Evolutionary conservation across 768 basidiomycete species (phyloP).

Genomic region (Lyophyllum shimeji): DNA sequence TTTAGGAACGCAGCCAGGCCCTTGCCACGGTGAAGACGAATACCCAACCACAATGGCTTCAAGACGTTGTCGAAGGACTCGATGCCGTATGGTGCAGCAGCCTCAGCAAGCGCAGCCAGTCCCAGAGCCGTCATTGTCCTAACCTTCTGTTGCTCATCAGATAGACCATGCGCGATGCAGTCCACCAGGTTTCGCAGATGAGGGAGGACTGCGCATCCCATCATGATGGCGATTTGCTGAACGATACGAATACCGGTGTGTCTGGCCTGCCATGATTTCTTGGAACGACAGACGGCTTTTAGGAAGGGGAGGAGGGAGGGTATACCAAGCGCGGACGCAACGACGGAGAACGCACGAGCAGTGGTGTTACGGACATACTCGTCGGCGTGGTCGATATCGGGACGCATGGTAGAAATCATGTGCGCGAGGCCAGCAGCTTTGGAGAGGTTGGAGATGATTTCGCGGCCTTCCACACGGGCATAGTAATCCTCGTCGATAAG

Average conservation of each 20-base stretch:
- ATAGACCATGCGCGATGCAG: conserved; percentile 89
- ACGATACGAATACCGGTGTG: conserved; percentile 99
- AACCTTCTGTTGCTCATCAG: conserved; percentile 96
- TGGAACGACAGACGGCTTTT: conserved; percentile 96
- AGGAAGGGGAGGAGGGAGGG: conserved; percentile 97
- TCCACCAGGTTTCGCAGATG: conserved; percentile 96
- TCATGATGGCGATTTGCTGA: conserved; percentile 99
- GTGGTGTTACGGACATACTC: conserved; percentile 99
- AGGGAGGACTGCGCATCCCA: conserved; percentile 98
- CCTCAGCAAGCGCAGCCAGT: conserved; percentile 93
- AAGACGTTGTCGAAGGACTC: conserved; percentile 98
- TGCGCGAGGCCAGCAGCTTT: conserved; percentile 99
- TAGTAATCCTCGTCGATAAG: conserved; percentile 98
- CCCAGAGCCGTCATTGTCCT: conserved; percentile 94
- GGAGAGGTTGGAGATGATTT: conserved; percentile 98
- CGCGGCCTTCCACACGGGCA: conserved; percentile 95
- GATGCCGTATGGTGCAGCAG: conserved; percentile 97
- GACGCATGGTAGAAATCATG: conserved; percentile 99
- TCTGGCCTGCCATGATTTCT: conserved; percentile 99
- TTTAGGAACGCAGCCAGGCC: conserved; percentile 94
- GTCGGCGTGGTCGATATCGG: conserved; percentile 98
- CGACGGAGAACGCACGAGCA: conserved; percentile 97
- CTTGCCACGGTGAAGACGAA: conserved; percentile 93
- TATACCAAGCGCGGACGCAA: conserved; percentile 97
- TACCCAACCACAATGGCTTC: conserved; percentile 92